These are phyloP conservation scores for Populus trichocarpa DNA, from an alignment of 441 rosid species.

Conservation along the genomic window DNA sequence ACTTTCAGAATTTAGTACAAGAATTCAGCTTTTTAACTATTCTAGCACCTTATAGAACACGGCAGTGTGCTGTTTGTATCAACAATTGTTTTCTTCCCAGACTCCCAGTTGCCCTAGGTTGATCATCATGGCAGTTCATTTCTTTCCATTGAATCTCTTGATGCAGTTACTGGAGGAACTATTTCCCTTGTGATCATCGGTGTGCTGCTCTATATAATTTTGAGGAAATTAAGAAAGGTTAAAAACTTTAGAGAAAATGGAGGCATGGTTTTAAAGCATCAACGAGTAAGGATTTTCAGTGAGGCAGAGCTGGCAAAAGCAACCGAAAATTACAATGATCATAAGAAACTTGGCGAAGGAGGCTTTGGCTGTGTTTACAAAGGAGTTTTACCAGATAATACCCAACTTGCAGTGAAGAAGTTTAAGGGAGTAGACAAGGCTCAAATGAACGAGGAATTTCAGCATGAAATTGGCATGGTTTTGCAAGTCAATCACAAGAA, in stretches of 20 bases:
- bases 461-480: no score
- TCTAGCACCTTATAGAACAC: neutral
- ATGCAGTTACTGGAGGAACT: constrained; percentile 17
- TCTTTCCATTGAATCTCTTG: neutral
- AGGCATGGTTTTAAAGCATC: constrained; percentile 21
- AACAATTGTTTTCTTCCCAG: no score
- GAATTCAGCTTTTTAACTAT: neutral
- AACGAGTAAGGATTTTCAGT: constrained; percentile 24
- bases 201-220: constrained; percentile 6
- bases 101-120: neutral
- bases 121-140: neutral
- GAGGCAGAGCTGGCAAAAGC: constrained; percentile 6
- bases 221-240: constrained; percentile 8
- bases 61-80: no score
- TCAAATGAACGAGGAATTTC: no score
- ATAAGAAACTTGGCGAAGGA: no score
- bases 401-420: no score
- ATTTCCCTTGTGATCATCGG: neutral
- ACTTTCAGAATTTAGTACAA: neutral
- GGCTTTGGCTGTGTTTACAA: no score
- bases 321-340: no score
- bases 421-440: no score
- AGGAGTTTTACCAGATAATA: no score
- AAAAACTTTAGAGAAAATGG: constrained; percentile 21
- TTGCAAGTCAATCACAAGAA: no score